phyloP scores from a whole-genome alignment of 1,284 basidiomycete genomes.

The Gymnopus androsaceus region DNA sequence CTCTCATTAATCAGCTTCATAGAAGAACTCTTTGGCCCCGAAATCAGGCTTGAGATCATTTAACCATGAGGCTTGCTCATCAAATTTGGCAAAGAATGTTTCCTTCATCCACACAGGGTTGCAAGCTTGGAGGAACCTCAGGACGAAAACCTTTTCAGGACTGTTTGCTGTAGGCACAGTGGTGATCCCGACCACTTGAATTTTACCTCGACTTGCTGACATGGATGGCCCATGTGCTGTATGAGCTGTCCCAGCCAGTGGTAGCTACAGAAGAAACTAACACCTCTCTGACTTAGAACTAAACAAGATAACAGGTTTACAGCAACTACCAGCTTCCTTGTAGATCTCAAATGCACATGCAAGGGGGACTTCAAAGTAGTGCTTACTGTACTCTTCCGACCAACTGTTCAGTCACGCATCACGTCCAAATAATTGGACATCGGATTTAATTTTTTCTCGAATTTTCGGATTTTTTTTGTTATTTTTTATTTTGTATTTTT shows the following conservation, averaged over 20 bases:
- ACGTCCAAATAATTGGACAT: too few relatives aligned
- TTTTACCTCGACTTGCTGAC: background rate
- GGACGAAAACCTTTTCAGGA: slow-evolving; percentile 1
- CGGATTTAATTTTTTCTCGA: too few relatives aligned
- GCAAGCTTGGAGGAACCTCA: background rate
- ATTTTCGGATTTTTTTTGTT: too few relatives aligned
- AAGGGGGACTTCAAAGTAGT: background rate
- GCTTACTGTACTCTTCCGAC: background rate
- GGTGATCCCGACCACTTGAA: background rate
- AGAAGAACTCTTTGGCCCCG: background rate
- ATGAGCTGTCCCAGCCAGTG: background rate
- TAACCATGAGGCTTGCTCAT: background rate
- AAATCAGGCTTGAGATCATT: background rate
- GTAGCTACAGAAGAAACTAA: background rate
- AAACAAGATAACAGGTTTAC: background rate
- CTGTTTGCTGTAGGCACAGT: background rate
- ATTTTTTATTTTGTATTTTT: too few relatives aligned
- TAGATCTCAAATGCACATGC: background rate
- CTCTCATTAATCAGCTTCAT: background rate
- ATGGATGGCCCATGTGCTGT: background rate
- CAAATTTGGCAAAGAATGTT: background rate
- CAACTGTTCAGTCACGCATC: too few relatives aligned
- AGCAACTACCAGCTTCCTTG: background rate
- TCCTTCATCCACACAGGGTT: background rate
- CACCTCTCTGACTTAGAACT: too few relatives aligned